These are phyloP conservation scores for Lyophyllum atratum DNA, from an alignment of 768 basidiomycete genomes.

Conservation along the genomic window DNA sequence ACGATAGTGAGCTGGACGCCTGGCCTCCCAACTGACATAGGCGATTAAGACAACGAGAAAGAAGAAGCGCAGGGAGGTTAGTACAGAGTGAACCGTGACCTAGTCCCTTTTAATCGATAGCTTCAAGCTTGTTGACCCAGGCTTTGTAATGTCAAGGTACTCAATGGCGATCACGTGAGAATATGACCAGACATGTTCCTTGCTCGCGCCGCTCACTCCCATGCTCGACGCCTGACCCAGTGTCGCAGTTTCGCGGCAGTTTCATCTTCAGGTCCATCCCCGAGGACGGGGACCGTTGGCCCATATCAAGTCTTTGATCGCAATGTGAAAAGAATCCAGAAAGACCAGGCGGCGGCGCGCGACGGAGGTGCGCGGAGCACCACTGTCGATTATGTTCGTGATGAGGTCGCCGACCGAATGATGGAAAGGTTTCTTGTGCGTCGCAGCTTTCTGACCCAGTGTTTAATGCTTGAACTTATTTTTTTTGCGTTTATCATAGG, in stretches of 20 bases:
- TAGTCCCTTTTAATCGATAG: too few relatives aligned
- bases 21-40: slow-evolving; percentile 19
- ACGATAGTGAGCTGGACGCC: slow-evolving; percentile 9
- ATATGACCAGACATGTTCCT: slow-evolving; percentile 22
- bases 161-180: slow-evolving; percentile 12
- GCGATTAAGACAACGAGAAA: background rate
- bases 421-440: slow-evolving; percentile 86
- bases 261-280: slow-evolving; percentile 41
- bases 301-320: slow-evolving; percentile 91
- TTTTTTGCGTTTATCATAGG: slow-evolving; percentile 47
- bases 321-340: slow-evolving; percentile 72
- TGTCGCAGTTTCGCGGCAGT: slow-evolving; percentile 51
- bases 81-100: background rate
- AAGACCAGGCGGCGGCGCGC: slow-evolving; percentile 66
- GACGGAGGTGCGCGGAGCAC: slow-evolving; percentile 63
- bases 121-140: too few relatives aligned
- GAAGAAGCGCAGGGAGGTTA: background rate
- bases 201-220: slow-evolving; percentile 16
- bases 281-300: slow-evolving; percentile 48
- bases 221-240: slow-evolving; percentile 13
- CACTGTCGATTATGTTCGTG: slow-evolving; percentile 88
- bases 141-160: background rate
- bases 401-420: slow-evolving; percentile 89
- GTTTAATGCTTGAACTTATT: background rate
- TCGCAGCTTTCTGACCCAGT: background rate